Evolutionary conservation across 2,329 filamentous ascomycete species (phyloP).

Genomic region (Alternaria burnsii): DNA sequence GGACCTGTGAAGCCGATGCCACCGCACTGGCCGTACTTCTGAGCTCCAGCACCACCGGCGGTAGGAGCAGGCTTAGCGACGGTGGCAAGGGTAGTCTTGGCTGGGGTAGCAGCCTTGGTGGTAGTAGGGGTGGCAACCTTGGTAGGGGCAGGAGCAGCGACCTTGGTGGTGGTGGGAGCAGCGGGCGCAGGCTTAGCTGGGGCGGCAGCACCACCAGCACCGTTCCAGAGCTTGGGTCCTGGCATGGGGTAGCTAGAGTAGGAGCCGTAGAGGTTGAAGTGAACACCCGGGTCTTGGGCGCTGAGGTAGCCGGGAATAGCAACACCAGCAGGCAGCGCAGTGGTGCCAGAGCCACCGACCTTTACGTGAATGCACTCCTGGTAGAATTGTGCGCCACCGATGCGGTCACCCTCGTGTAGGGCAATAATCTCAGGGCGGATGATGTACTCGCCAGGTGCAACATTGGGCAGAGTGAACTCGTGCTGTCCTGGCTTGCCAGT

Average conservation of each 20-base stretch:
- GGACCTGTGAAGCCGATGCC: constrained; percentile 54
- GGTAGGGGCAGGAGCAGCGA: constrained; percentile 8
- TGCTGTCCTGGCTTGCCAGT: constrained; percentile 52
- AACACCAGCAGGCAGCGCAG: constrained; percentile 52
- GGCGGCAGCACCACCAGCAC: constrained; percentile 27
- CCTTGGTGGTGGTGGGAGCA: constrained; percentile 14
- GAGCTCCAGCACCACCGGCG: constrained; percentile 28
- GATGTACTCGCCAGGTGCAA: constrained; percentile 54
- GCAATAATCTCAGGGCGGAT: constrained; percentile 57
- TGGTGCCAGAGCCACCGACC: constrained; percentile 46
- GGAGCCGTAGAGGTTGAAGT: constrained; percentile 54
- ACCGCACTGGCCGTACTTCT: constrained; percentile 57
- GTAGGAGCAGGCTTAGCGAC: constrained; percentile 28
- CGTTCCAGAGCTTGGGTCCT: constrained; percentile 49
- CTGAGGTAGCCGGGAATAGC: constrained; percentile 57
- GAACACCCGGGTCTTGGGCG: constrained; percentile 51
- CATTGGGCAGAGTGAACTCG: constrained; percentile 52
- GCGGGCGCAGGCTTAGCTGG: constrained; percentile 22
- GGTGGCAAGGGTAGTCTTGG: constrained; percentile 35
- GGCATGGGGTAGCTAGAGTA: constrained; percentile 46
- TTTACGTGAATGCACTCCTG: constrained; percentile 56
- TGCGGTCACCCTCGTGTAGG: constrained; percentile 52
- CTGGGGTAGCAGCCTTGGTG: constrained; percentile 14
- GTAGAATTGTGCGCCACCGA: constrained; percentile 56
- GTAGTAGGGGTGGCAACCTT: constrained; percentile 14